These are phyloP conservation scores for Ustilago shanxiensis DNA, from an alignment of 1,284 basidiomycete species.

Conservation along the genomic window DNA sequence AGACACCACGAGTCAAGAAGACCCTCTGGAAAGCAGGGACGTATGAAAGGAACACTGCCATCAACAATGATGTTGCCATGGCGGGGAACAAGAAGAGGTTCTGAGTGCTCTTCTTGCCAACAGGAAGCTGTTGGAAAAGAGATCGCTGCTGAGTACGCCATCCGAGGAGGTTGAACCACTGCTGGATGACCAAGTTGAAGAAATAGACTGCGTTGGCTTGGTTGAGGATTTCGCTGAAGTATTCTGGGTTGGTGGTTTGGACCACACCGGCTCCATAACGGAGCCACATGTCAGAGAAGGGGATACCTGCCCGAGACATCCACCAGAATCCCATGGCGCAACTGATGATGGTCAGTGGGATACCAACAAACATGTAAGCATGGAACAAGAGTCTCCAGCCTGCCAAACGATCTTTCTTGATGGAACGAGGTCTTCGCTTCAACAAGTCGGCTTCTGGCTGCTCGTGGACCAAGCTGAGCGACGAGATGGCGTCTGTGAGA, in stretches of 20 bases:
- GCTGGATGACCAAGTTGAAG: constrained; percentile 79
- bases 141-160: constrained; percentile 73
- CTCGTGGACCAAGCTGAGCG: constrained; percentile 75
- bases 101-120: constrained; percentile 26
- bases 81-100: constrained; percentile 54
- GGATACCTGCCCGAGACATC: constrained; percentile 68
- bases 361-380: constrained; percentile 77
- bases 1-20: constrained; percentile 65
- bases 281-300: constrained; percentile 71
- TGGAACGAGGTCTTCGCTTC: constrained; percentile 72
- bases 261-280: constrained; percentile 73
- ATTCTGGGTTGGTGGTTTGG: constrained; percentile 66
- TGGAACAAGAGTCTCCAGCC: constrained; percentile 76
- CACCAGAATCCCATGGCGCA: constrained; percentile 72
- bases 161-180: constrained; percentile 73
- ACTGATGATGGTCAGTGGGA: constrained; percentile 74
- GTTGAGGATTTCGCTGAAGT: constrained; percentile 71
- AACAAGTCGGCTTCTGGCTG: constrained; percentile 75
- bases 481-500: constrained; percentile 72
- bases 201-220: constrained; percentile 71
- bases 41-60: constrained; percentile 52
- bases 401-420: constrained; percentile 73
- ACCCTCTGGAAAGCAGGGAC: constrained; percentile 42
- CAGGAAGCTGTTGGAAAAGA: constrained; percentile 64
- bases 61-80: constrained; percentile 40